Evolutionary conservation across 2,329 filamentous ascomycete species (phyloP), one percentile per base, ranked within the genome.

Genomic region (Dactylellina leptospora): DNA sequence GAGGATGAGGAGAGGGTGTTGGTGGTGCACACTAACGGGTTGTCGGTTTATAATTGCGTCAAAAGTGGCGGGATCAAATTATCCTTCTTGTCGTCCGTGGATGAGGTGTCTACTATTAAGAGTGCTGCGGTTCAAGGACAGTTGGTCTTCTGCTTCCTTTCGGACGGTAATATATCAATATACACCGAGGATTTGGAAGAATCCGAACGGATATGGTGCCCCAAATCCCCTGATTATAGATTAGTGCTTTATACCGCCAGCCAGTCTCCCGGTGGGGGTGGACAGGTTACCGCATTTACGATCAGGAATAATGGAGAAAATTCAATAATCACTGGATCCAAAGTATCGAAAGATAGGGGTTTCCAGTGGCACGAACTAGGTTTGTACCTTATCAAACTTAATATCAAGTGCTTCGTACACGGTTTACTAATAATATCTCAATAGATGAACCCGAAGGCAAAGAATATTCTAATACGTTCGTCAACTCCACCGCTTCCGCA

Each of bases 401-500:
- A 20, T 6, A n/a, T n/a, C n/a, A n/a, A n/a, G n/a, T n/a, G n/a
- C n/a, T n/a, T n/a, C n/a, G n/a, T n/a, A 25, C 27, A 11, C 6
- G 5, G 4, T 23, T 38, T 22, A 40, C 48, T 55, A 38, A 42
- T 23, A 23, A 11, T 33, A 28, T 20, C 2, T 33, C 16, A 10
- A 33, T 22, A 27, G 22, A 36, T 45, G 8, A 33, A 6, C 18
- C 4, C 6, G 20, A 33, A 16, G 3, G 22, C 8, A 6, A 22
- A 10, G 51, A 42, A 4, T 10, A 25, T 33, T 36, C 47, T 22
- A 54, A 51, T n/a, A 30, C 16, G 4, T 18, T 45, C 18, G 8
- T 18, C 9, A 18, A 30, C 13, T 76, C 75, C 13, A 75, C 71
- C 4, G 74, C 69, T 13, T 76, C 75, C 3, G 66, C 74, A 16